Conservation (phyloP, 225 moss, liverwort and hornwort genomes). For the Rhytidiadelphus loreus region DNA sequence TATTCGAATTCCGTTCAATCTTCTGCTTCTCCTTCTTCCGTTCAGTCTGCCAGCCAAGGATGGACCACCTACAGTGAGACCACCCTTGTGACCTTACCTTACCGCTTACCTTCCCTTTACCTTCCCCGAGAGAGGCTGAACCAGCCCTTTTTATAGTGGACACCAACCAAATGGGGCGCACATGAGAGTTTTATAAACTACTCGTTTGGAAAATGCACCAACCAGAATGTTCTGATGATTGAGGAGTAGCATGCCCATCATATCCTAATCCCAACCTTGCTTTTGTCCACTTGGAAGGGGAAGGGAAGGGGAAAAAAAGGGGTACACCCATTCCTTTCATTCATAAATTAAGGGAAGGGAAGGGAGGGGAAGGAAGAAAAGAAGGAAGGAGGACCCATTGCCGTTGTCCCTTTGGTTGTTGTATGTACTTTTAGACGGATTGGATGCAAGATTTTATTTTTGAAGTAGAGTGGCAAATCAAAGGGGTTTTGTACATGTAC, state of each 20-base stretch:
- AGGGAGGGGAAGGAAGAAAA: no score
- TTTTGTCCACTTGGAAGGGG: neutral
- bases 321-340: neutral
- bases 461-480: neutral
- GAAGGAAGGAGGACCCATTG: neutral
- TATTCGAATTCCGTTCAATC: no score
- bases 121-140: neutral
- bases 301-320: neutral
- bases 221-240: slow-evolving; percentile 4
- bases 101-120: no score
- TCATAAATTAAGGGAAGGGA: no score
- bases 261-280: neutral
- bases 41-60: neutral
- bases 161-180: neutral
- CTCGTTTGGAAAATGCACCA: neutral
- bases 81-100: no score
- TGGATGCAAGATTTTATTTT: neutral
- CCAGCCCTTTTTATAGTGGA: neutral
- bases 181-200: neutral
- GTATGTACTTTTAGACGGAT: neutral
- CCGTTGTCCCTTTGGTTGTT: neutral
- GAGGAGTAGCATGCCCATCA: neutral
- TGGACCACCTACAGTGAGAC: neutral
- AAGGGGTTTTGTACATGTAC: neutral
- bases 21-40: neutral